phyloP scores from a whole-genome alignment of 805 yeast genomes.

The Candida pseudofarinosa region DNA sequence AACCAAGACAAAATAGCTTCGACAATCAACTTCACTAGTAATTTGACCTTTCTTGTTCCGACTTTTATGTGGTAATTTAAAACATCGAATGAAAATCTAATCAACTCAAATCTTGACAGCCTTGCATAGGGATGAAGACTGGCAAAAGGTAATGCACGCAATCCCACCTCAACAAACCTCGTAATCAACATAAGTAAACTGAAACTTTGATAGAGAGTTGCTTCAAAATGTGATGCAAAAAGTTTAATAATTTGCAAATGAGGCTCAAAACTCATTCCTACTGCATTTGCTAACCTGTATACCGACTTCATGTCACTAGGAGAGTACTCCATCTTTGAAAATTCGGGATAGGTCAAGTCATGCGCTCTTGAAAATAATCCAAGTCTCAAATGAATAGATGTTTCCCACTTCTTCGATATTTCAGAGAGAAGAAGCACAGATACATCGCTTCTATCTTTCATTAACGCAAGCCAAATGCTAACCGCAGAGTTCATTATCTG shows the following conservation, averaged over 20 bases:
- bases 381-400: constrained; percentile 49
- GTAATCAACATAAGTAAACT: constrained; percentile 69
- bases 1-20: constrained; percentile 82
- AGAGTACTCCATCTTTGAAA: constrained; percentile 77
- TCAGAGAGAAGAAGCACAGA: constrained; percentile 63
- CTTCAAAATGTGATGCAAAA: constrained; percentile 74
- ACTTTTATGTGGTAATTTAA: constrained; percentile 52
- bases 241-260: constrained; percentile 67
- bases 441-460: constrained; percentile 59
- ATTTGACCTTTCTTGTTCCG: constrained; percentile 40
- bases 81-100: constrained; percentile 64
- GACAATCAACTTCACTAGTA: constrained; percentile 50
- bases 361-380: constrained; percentile 62
- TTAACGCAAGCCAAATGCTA: constrained; percentile 75
- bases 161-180: constrained; percentile 51
- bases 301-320: constrained; percentile 70
- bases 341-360: constrained; percentile 60
- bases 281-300: constrained; percentile 46
- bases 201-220: constrained; percentile 67
- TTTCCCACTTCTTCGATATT: constrained; percentile 65
- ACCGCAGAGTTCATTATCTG: constrained; percentile 60
- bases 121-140: constrained; percentile 84
- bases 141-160: constrained; percentile 50
- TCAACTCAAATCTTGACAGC: constrained; percentile 66
- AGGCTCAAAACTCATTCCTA: constrained; percentile 53